A percentile compares a stretch with the other conserved stretches of the same genome.
Conservation (phyloP, 192 early-diverging fungal species). For the Coemansia sp. region DNA sequence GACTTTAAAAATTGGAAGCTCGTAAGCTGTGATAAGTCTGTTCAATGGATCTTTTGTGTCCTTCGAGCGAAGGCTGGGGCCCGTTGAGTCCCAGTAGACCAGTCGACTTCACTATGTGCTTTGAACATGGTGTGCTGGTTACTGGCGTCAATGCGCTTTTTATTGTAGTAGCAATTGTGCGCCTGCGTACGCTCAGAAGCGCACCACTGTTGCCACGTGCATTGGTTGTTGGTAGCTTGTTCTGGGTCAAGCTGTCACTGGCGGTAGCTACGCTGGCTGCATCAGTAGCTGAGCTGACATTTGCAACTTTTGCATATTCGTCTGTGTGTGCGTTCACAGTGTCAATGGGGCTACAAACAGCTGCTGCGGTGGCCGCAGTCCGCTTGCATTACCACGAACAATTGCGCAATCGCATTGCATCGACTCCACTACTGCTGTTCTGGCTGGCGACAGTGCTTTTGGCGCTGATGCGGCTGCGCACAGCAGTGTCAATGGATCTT, state of each 20-base stretch:
- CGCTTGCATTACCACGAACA: conserved; percentile 41
- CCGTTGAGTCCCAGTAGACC: conserved; percentile 46
- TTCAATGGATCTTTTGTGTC: conserved; percentile 17
- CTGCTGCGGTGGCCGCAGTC: conserved; percentile 25
- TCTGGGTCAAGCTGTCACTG: conserved; percentile 31
- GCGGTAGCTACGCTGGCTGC: conserved; percentile 19
- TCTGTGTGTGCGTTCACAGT: conserved; percentile 15
- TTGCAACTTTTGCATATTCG: conserved; percentile 1
- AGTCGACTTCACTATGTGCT: conserved; percentile 47
- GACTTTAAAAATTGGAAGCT: too few species aligned
- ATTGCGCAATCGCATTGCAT: conserved; percentile 30
- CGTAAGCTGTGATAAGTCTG: too few species aligned
- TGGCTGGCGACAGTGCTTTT: conserved; percentile 43
- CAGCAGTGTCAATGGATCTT: conserved; percentile 16
- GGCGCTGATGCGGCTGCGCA: conserved; percentile 41
- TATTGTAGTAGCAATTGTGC: conserved; percentile 17
- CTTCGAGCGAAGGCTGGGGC: conserved; percentile 51
- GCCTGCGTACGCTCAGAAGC: conserved; percentile 10
- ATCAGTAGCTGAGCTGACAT: conserved; percentile 27
- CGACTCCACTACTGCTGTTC: conserved; percentile 46
- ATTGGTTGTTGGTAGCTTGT: conserved; percentile 19
- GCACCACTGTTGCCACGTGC: conserved; percentile 5
- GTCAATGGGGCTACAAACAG: conserved; percentile 34
- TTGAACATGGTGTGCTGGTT: conserved; percentile 37
- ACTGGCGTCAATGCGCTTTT: conserved; percentile 24